phyloP scores from a whole-genome alignment of 2,329 filamentous ascomycete species.

The Arthrobotrys pseudoclavata region DNA sequence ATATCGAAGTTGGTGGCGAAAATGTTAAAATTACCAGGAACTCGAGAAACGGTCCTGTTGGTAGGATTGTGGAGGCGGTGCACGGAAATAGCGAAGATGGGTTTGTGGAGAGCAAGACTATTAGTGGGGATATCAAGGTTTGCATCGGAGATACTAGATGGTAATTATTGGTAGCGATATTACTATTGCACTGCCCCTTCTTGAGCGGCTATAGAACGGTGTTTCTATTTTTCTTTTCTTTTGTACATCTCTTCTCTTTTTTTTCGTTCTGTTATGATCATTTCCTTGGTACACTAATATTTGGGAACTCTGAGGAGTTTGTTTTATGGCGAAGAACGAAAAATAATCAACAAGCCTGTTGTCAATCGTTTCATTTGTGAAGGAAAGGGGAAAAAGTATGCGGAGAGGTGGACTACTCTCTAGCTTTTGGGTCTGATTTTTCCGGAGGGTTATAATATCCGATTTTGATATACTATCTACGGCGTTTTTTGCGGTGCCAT shows the following conservation, averaged over 20 bases:
- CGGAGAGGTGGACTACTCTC: constrained; percentile 21
- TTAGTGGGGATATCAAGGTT: constrained; percentile 53
- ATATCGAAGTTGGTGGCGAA: constrained; percentile 41
- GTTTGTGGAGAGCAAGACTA: constrained; percentile 42
- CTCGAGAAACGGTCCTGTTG: constrained; percentile 48
- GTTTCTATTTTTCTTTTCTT: constrained; percentile 28
- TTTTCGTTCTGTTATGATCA: constrained; percentile 5
- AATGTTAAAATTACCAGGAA: constrained; percentile 33
- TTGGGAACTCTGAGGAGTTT: constrained; percentile 13
- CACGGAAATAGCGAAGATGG: constrained; percentile 34
- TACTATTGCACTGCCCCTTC: constrained; percentile 3
- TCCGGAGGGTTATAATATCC: constrained; percentile 26
- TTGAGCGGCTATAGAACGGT: constrained; percentile 6
- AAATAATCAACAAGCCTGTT: constrained; percentile 60
- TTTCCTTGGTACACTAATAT: constrained; percentile 40
- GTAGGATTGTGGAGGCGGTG: constrained; percentile 50
- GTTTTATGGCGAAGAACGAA: constrained; percentile 48
- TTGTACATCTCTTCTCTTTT: constrained; percentile 35
- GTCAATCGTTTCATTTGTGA: constrained; percentile 53
- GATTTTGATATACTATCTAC: constrained; percentile 8
- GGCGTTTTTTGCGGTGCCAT: constrained; percentile 43
- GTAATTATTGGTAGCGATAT: constrained; percentile 26
- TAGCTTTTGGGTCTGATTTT: constrained; percentile 16
- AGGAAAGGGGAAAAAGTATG: constrained; percentile 23
- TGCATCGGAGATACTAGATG: constrained; percentile 47